Percentiles rank a stretch among this genome's conserved stretches.
Conservation (phyloP, 2,329 filamentous ascomycete species). For the Colletotrichum tropicicola region DNA sequence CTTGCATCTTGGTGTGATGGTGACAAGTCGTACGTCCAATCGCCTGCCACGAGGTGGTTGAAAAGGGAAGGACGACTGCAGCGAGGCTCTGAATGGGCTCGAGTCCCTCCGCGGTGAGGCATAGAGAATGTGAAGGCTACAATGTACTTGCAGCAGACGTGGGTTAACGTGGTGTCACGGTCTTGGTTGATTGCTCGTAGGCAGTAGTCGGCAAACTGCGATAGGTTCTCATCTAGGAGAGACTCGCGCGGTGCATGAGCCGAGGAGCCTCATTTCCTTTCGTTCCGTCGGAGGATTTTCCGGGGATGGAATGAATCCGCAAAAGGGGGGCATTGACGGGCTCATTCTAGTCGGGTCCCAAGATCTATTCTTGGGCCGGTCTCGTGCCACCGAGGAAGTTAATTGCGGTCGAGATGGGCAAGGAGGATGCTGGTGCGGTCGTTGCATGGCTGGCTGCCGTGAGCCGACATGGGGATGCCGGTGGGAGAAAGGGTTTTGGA, state of each 20-base stretch:
- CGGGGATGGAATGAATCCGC: background rate
- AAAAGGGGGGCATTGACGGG: background rate
- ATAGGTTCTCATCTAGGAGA: too few species aligned
- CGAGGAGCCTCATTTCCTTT: too few species aligned
- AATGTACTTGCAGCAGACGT: too few species aligned
- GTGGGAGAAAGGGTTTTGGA: too few species aligned
- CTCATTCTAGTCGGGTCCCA: background rate
- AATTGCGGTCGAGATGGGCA: too few species aligned
- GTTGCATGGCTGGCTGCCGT: background rate
- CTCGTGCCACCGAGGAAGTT: background rate
- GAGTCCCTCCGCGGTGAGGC: background rate
- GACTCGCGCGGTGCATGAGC: too few species aligned
- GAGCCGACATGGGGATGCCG: conserved; percentile 18
- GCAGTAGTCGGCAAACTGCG: too few species aligned
- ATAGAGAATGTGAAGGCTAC: background rate
- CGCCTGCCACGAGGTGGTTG: background rate
- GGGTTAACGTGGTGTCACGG: too few species aligned
- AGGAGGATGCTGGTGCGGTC: background rate
- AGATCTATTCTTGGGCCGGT: background rate
- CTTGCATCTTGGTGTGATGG: background rate
- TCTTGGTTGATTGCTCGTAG: too few species aligned
- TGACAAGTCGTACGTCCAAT: conserved; percentile 7
- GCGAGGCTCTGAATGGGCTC: background rate
- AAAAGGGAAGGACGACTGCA: conserved; percentile 23
- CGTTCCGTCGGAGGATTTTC: background rate